These are phyloP conservation scores for Pouteria glomerata DNA, from an alignment of 148 eudicot genomes.

Conservation along the genomic window DNA sequence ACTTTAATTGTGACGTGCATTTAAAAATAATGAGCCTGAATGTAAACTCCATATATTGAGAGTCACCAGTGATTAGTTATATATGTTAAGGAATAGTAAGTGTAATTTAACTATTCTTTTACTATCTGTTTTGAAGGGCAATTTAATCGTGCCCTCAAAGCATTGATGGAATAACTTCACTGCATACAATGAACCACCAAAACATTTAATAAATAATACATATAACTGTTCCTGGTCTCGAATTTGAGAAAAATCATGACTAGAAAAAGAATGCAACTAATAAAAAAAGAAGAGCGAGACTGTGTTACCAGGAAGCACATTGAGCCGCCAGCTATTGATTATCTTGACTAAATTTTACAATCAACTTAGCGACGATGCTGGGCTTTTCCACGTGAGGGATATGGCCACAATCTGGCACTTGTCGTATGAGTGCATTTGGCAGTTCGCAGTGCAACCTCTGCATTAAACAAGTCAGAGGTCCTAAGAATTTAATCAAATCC, in stretches of 20 bases:
- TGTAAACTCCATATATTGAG: too few species aligned
- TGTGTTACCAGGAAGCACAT: too few species aligned
- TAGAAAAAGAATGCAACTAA: not conserved
- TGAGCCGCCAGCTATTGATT: constrained; percentile 11
- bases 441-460: constrained; percentile 80
- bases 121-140: too few species aligned
- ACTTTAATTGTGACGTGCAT: too few species aligned
- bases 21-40: too few species aligned
- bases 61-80: too few species aligned
- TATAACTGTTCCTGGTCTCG: not conserved
- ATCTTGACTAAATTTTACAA: constrained; percentile 41
- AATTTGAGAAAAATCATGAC: not conserved
- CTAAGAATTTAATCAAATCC: not conserved
- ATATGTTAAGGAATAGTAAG: too few species aligned
- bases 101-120: too few species aligned
- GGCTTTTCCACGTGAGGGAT: constrained; percentile 90
- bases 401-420: constrained; percentile 85
- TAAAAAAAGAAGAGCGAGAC: too few species aligned
- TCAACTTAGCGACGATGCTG: constrained; percentile 43
- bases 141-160: too few species aligned
- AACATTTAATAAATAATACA: not conserved
- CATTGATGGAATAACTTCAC: not conserved
- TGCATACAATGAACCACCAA: not conserved
- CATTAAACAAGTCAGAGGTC: not conserved
- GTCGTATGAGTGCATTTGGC: constrained; percentile 60